Evolutionary conservation across 2,329 filamentous ascomycete genomes (phyloP), one percentile per base, ranked within the genome.

Genomic region (Fusarium illudens): DNA sequence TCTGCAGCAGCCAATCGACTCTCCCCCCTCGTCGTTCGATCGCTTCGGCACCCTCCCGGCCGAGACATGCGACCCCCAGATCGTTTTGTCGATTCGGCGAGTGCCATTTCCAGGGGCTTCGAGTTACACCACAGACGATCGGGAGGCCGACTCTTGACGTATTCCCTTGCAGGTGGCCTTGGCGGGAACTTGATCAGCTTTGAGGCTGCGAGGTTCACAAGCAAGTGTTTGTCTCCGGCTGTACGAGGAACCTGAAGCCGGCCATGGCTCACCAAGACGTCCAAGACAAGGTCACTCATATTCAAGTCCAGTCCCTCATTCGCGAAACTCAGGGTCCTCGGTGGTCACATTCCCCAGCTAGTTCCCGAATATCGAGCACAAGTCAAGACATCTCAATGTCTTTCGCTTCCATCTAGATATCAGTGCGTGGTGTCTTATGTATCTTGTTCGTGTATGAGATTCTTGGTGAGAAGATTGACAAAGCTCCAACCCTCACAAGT

Each of bases 41-140:
- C 60, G 68, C 71, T 65, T 71, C 70, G 56, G 70, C 25, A 30
- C 30, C 56, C 53, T 63, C 29, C 63, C 71, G 60, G 53, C 72
- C 66, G 70, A 71, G 70, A 73, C 71, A 73, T 68, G 48, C 62
- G 54, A 65, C 27, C 48, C 29, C 25, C 32, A 61, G 53, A 61
- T 44, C 59, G 42, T 10, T 15, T 39, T 39, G 32, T 55, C 29
- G 48, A 65, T 63, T 54, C 49, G 30, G 49, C 58, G 48, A 51
- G 48, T 62, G 56, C 46, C 58, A 42, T 27, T 50, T 22, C 51
- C 61, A 56, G 50, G 34, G 56, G 32, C 20, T 33, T 15, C 5
- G 13, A 20, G 68, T 70, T 25, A 33, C 63, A 71, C 66, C 19
- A 49, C 25, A 19, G 20, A 19, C 17, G 50, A 58, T 62, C 51